A percentile compares a stretch with the other conserved stretches of the same genome.
Evolutionary conservation across 345 rosid genomes (phyloP).

Genomic region (Noccaea caerulescens): DNA sequence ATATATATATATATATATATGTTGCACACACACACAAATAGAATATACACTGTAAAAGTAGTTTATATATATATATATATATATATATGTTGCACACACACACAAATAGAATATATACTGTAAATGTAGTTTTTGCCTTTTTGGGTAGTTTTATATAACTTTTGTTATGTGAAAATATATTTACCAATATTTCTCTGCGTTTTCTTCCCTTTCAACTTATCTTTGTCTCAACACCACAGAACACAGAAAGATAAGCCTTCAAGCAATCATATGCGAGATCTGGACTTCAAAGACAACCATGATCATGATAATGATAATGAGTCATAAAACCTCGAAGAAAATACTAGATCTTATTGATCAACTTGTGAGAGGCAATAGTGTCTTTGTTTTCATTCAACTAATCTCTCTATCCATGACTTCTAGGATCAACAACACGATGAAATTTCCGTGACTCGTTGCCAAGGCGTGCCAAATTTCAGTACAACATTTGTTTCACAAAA

Average conservation of each 20-base stretch:
- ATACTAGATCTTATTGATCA: conserved; percentile 2
- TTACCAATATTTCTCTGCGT: neutral
- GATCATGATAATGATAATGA: neutral
- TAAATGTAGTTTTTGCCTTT: neutral
- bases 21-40: no score
- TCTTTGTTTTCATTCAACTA: no score
- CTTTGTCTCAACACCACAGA: conserved; percentile 3
- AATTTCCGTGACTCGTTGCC: no score
- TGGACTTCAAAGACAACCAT: neutral
- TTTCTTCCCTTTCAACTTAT: neutral
- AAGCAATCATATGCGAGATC: neutral
- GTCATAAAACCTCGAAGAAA: neutral
- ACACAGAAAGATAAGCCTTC: neutral
- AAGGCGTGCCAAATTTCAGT: no score
- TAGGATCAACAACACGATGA: no score
- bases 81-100: no score
- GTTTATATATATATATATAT: no score
- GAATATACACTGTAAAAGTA: no score
- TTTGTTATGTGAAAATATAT: neutral
- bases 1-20: no score
- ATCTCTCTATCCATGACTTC: no score
- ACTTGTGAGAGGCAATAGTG: neutral
- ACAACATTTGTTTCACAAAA: no score
- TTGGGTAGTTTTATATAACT: neutral
- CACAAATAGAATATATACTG: no score